Evolutionary conservation across 2,329 filamentous ascomycete species (phyloP).

Genomic region (Aspergillus bombycis): DNA sequence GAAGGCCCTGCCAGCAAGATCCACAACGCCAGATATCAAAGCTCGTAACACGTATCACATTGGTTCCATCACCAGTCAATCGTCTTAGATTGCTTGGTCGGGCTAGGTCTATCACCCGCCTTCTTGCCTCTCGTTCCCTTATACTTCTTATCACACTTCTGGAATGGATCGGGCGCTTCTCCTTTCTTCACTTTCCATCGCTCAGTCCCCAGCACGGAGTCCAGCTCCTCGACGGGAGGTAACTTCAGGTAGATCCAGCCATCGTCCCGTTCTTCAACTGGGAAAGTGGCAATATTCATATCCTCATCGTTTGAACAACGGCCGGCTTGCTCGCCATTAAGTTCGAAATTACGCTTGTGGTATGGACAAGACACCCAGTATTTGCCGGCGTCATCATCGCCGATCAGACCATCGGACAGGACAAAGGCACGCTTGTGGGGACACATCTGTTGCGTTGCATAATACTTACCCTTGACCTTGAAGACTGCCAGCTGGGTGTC

Average conservation of each 20-base stretch:
- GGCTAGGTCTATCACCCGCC: slow-evolving; percentile 28
- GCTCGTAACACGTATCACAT: slow-evolving; percentile 3
- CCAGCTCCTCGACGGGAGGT: slow-evolving; percentile 78
- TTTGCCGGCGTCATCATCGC: slow-evolving; percentile 60
- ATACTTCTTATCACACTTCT: slow-evolving; percentile 59
- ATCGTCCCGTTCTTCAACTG: slow-evolving; percentile 72
- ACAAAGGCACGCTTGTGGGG: slow-evolving; percentile 89
- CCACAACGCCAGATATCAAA: not conserved
- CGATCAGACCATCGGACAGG: slow-evolving; percentile 82
- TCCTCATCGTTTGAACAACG: slow-evolving; percentile 73
- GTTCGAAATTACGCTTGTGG: slow-evolving; percentile 88
- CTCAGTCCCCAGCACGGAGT: slow-evolving; percentile 74
- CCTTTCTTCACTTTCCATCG: slow-evolving; percentile 78
- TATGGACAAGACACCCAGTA: slow-evolving; percentile 87
- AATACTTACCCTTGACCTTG: slow-evolving; percentile 78
- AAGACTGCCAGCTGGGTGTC: slow-evolving; percentile 89
- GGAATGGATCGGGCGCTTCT: slow-evolving; percentile 63
- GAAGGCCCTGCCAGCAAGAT: not conserved
- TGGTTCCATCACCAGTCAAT: slow-evolving; percentile 38
- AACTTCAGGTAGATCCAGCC: slow-evolving; percentile 79
- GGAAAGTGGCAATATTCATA: slow-evolving; percentile 82
- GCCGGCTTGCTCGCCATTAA: slow-evolving; percentile 67
- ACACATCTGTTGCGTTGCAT: slow-evolving; percentile 92
- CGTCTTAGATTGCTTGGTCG: slow-evolving; percentile 23
- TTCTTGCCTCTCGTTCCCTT: slow-evolving; percentile 60